Evolutionary conservation across 2,329 filamentous ascomycete genomes (phyloP), one percentile per base, ranked within the genome.

Genomic region (Hyphodiscus sp.): DNA sequence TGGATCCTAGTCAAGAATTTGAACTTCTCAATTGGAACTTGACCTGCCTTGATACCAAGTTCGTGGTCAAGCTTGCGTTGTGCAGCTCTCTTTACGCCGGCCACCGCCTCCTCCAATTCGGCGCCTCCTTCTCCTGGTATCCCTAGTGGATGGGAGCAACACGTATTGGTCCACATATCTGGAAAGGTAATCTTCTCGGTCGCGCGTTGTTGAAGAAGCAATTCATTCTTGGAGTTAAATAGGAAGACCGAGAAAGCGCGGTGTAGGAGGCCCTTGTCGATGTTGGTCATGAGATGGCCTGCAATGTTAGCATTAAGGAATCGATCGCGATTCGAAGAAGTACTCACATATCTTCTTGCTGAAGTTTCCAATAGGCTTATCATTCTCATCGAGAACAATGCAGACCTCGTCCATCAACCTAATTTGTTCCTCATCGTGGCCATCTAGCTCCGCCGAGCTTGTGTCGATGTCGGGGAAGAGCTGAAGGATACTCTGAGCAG

Each of bases 131-230:
- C 94, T 60, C 87, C 86, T 9, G 94, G 88, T 61, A 96, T 87
- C 52, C 89, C 89, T 57, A 99, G 80, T 5, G 94, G 94, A 73
- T 99, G 94, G 41, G 94, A 99, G 78, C 94, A 99, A 80, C 94
- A 99, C 30, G 94, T 99, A 75, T 99, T 99, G 60, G 94, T 99
- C 94, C 94, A 99, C 86, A 96, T 91, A 70, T 96, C 90, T 47
- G 94, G 92, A 75, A 99, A 99, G 7, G 94, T 99, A 69, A 99
- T 99, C 78, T 99, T 99, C 76, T 97, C 92, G 42, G 85, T 77
- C 26, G 94, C 94, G 62, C 94, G 88, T 77, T 97, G 94, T 75
- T 99, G 94, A 49, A 99, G 83, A 45, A 99, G 86, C 56, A 97
- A 78, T 65, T 91, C 87, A 72, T 96, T 95, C 69, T 94, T 81